Evolutionary conservation across 2,329 filamentous ascomycete species (phyloP).

Genomic region (Nemania sp.): DNA sequence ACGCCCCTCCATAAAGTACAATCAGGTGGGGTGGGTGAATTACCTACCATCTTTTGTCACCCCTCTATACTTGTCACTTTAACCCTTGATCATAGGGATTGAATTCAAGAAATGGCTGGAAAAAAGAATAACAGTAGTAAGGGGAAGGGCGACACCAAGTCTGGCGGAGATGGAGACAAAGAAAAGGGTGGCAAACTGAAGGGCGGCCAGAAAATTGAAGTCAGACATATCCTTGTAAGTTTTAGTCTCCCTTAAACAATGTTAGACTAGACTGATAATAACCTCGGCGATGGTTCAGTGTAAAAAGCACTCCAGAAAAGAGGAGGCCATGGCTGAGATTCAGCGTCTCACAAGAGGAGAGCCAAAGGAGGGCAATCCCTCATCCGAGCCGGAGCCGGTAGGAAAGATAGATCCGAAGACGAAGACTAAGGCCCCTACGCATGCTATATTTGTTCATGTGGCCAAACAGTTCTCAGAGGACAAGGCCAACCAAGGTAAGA

Average conservation of each 20-base stretch:
- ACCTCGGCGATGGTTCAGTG: conserved; percentile 59
- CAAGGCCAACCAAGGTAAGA: conserved; percentile 74
- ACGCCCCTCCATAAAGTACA: conserved; percentile 11
- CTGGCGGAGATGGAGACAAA: conserved; percentile 37
- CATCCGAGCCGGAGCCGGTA: conserved; percentile 31
- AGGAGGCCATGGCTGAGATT: conserved; percentile 78
- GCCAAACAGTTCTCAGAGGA: conserved; percentile 80
- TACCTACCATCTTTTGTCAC: not conserved
- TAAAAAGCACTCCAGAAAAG: conserved; percentile 81
- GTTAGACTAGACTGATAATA: not conserved
- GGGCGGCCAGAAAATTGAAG: conserved; percentile 39
- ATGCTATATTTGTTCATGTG: conserved; percentile 73
- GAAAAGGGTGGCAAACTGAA: conserved; percentile 41
- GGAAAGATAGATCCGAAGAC: conserved; percentile 61
- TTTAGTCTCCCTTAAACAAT: not conserved
- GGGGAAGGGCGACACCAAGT: conserved; percentile 39
- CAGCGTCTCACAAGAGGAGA: conserved; percentile 38
- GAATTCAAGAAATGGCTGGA: conserved; percentile 39
- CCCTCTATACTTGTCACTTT: not conserved
- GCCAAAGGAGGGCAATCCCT: conserved; percentile 27
- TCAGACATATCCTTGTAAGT: conserved; percentile 42
- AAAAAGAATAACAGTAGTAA: conserved; percentile 47
- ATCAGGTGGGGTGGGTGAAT: conserved; percentile 24
- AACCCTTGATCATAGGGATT: not conserved
- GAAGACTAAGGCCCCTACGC: conserved; percentile 58